Percentiles rank a stretch among this genome's conserved stretches.
phyloP scores from a whole-genome alignment of 805 yeast genomes.

The Limtongia smithiae region DNA sequence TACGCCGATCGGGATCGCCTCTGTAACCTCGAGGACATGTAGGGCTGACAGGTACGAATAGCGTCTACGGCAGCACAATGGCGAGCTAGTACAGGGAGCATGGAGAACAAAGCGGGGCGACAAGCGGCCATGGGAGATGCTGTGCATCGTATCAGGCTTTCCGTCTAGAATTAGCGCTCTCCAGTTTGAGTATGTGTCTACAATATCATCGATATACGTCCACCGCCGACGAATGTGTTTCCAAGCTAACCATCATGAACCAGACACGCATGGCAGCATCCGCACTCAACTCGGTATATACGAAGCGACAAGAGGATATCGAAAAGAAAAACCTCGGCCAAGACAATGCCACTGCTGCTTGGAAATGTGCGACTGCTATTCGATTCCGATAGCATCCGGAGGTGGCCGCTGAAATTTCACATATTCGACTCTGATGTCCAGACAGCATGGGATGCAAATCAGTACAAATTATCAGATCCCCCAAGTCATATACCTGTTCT shows the following conservation, averaged over 20 bases:
- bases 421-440: constrained; percentile 32
- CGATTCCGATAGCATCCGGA: constrained; percentile 28
- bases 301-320: constrained; percentile 41
- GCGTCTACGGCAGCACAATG: constrained; percentile 76
- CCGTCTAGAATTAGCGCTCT: constrained; percentile 66
- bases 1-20: too few species aligned
- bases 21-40: too few species aligned
- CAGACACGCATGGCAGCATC: constrained; percentile 74
- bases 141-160: constrained; percentile 62
- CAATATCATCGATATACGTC: too few species aligned
- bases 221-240: too few species aligned
- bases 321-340: constrained; percentile 24
- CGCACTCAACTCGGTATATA: constrained; percentile 62
- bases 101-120: constrained; percentile 56
- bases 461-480: constrained; percentile 24
- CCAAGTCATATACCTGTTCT: constrained; percentile 12
- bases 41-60: constrained; percentile 26
- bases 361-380: constrained; percentile 34
- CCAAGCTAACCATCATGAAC: too few species aligned
- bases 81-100: constrained; percentile 68
- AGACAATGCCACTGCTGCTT: constrained; percentile 31
- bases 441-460: constrained; percentile 33
- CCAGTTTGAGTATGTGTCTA: constrained; percentile 63
- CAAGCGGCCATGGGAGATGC: constrained; percentile 72
- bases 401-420: constrained; percentile 33